Evolutionary conservation across 768 basidiomycete species (phyloP).

Genomic region (Naematelia aurantialba): DNA sequence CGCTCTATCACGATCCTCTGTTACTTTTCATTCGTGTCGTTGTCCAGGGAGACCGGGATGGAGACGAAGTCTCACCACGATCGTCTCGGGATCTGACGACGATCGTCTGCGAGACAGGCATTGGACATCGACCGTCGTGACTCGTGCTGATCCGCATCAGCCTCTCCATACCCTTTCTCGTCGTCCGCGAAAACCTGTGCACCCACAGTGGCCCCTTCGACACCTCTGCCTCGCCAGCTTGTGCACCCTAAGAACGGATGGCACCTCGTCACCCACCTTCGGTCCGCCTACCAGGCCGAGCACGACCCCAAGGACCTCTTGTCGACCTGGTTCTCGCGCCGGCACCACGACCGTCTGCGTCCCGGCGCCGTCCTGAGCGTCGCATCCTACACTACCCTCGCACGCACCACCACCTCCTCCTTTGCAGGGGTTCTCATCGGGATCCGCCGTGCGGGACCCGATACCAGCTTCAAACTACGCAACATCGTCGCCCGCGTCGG

Average conservation of each 20-base stretch:
- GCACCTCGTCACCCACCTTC: not conserved
- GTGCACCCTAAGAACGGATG: conserved; percentile 1
- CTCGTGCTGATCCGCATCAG: not conserved
- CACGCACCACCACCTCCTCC: conserved; percentile 58
- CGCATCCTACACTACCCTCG: conserved; percentile 61
- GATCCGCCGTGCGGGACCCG: conserved; percentile 59
- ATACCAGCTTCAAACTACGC: conserved; percentile 81
- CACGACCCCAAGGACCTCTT: conserved; percentile 66
- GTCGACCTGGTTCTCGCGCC: conserved; percentile 65
- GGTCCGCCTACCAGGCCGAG: too few species aligned
- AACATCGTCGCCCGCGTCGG: conserved; percentile 89
- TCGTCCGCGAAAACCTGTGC: not conserved
- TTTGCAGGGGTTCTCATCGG: conserved; percentile 88
- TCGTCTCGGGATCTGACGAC: too few species aligned
- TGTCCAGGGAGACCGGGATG: too few species aligned
- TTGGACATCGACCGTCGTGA: not conserved
- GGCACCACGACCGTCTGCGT: conserved; percentile 63
- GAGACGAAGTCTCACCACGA: too few species aligned
- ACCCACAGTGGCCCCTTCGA: not conserved
- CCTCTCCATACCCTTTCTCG: conserved; percentile 1
- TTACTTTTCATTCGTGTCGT: too few species aligned
- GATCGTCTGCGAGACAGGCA: too few species aligned
- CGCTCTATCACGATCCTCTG: not conserved
- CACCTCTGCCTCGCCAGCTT: not conserved
- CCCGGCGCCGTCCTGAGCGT: conserved; percentile 86